Percentiles rank a stretch among this genome's conserved stretches.
These are phyloP conservation scores for Cryoendolithus antarcticus DNA, from an alignment of 2,329 filamentous ascomycete genomes.

Conservation along the genomic window DNA sequence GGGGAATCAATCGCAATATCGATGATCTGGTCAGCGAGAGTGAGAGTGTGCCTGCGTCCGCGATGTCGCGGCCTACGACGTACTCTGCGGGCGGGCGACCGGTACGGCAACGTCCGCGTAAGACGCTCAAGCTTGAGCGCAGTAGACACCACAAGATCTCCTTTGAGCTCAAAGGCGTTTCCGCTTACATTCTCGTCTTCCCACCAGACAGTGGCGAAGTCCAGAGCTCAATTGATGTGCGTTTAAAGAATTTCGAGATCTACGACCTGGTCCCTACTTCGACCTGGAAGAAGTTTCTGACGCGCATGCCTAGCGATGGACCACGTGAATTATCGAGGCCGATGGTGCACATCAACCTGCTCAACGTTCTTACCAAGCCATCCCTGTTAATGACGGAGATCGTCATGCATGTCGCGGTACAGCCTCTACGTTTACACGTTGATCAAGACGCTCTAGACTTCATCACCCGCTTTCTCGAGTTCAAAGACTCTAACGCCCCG, in stretches of 20 bases:
- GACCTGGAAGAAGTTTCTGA: slow-evolving; percentile 96
- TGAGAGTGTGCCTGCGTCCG: slow-evolving; percentile 69
- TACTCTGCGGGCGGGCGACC: slow-evolving; percentile 19
- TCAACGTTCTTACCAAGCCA: slow-evolving; percentile 76
- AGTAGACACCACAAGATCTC: slow-evolving; percentile 92
- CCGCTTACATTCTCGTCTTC: slow-evolving; percentile 70
- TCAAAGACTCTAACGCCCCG: slow-evolving; percentile 61
- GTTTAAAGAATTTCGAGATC: slow-evolving; percentile 72
- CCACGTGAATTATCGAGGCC: slow-evolving; percentile 65
- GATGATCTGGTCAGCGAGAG: slow-evolving; percentile 82
- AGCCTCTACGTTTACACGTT: slow-evolving; percentile 83
- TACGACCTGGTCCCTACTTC: slow-evolving; percentile 92
- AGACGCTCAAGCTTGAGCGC: slow-evolving; percentile 58
- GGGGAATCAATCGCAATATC: slow-evolving; percentile 76
- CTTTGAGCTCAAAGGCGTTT: slow-evolving; percentile 78
- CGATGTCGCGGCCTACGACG: slow-evolving; percentile 46
- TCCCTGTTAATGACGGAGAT: slow-evolving; percentile 82
- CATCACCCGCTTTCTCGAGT: slow-evolving; percentile 93
- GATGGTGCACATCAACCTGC: slow-evolving; percentile 81
- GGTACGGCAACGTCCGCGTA: slow-evolving; percentile 13
- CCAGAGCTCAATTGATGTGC: slow-evolving; percentile 74
- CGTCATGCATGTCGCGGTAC: slow-evolving; percentile 53
- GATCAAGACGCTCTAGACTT: slow-evolving; percentile 97
- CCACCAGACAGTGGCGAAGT: slow-evolving; percentile 67
- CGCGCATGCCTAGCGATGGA: slow-evolving; percentile 76